phyloP scores from a whole-genome alignment of 1,284 basidiomycete species.

The Papiliotrema laurentii region DNA sequence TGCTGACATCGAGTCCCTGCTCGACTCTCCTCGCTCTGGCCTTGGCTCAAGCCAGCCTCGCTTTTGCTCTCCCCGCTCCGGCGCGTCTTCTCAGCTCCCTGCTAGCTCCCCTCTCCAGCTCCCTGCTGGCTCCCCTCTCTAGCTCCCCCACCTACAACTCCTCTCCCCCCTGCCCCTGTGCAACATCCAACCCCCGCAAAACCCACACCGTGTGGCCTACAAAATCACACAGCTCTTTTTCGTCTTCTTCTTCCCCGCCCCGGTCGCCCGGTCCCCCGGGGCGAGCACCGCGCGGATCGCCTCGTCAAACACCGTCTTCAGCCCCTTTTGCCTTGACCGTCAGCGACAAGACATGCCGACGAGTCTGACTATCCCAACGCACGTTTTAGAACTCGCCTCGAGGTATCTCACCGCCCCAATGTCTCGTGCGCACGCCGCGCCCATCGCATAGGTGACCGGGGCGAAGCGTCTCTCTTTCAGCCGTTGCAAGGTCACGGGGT shows the following conservation, averaged over 20 bases:
- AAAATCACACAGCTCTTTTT: constrained; percentile 46
- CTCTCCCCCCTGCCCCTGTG: neutral
- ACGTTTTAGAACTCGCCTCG: constrained; percentile 75
- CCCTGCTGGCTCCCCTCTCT: too few relatives aligned
- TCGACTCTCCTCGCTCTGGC: too few relatives aligned
- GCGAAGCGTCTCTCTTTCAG: constrained; percentile 91
- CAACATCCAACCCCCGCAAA: too few relatives aligned
- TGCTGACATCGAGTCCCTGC: too few relatives aligned
- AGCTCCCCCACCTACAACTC: neutral
- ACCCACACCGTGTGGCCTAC: constrained; percentile 15
- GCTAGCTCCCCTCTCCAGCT: too few relatives aligned
- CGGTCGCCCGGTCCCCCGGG: constrained; percentile 30
- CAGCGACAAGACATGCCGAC: neutral
- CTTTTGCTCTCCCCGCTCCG: too few relatives aligned
- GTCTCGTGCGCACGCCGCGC: constrained; percentile 61
- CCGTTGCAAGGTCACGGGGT: constrained; percentile 85
- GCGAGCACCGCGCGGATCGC: constrained; percentile 67
- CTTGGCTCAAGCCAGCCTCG: too few relatives aligned
- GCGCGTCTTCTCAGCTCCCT: too few relatives aligned
- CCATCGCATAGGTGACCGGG: constrained; percentile 64
- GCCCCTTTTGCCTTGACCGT: constrained; percentile 33
- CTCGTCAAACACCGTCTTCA: constrained; percentile 85
- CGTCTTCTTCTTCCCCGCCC: constrained; percentile 32
- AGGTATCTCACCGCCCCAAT: constrained; percentile 94
- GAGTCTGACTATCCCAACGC: too few relatives aligned